Percentiles rank a stretch among this genome's conserved stretches.
These are phyloP conservation scores for Apium graveolens DNA, from an alignment of 129 eudicot genomes.

Conservation along the genomic window DNA sequence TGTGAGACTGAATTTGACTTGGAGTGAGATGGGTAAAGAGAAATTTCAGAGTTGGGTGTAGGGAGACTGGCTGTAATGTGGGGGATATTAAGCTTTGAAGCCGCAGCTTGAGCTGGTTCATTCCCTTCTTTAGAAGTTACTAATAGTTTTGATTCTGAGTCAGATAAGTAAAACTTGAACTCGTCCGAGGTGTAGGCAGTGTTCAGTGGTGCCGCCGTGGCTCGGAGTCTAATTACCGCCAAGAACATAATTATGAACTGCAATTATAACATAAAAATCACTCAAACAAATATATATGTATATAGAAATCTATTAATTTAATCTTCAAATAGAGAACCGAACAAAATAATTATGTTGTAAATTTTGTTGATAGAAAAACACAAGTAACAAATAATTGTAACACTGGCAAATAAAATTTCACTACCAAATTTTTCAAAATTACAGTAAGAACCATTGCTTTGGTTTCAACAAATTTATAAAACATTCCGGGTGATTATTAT, in stretches of 20 bases:
- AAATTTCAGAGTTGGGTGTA: conserved; percentile 29
- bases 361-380: background rate
- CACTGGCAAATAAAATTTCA: background rate
- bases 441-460: no score
- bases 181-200: conserved; percentile 86
- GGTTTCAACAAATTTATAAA: no score
- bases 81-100: conserved; percentile 56
- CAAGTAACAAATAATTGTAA: background rate
- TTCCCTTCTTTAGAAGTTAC: conserved; percentile 64
- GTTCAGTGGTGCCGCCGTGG: conserved; percentile 93
- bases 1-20: conserved; percentile 12
- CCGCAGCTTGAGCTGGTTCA: conserved; percentile 70
- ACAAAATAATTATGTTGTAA: background rate
- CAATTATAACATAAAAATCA: conserved; percentile 1
- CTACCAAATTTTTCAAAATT: no score
- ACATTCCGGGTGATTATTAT: no score
- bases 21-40: conserved; percentile 29
- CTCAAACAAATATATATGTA: background rate
- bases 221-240: conserved; percentile 75
- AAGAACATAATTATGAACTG: conserved; percentile 83
- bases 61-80: conserved; percentile 47
- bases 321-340: background rate
- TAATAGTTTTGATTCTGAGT: conserved; percentile 73
- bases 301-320: background rate
- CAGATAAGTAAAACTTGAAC: conserved; percentile 82